phyloP scores from a whole-genome alignment of 2,329 filamentous ascomycete genomes.

The Calcarisporium arbuscula region DNA sequence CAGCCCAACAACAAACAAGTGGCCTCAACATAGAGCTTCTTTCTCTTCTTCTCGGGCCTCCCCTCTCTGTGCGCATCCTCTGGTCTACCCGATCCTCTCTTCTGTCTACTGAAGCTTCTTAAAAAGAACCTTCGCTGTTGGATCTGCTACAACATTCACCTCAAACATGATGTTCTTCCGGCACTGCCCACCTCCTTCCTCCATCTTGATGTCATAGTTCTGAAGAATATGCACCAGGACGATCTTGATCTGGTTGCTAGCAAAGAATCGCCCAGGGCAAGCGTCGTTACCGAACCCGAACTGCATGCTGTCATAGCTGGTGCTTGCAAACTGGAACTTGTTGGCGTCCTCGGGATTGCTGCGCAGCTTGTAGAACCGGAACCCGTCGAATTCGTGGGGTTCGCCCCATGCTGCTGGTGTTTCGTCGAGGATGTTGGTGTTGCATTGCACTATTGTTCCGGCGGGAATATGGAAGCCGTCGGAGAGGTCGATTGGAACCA shows the following conservation, averaged over 20 bases:
- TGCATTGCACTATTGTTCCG: conserved; percentile 30
- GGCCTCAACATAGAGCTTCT: too few relatives aligned
- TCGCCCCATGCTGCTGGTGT: conserved; percentile 11
- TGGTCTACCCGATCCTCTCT: too few relatives aligned
- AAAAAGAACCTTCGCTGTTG: too few relatives aligned
- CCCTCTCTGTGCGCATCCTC: too few relatives aligned
- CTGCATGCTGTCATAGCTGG: conserved; percentile 36
- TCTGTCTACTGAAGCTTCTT: too few relatives aligned
- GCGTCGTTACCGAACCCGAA: conserved; percentile 50
- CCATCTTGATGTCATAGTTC: conserved; percentile 41
- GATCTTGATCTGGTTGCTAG: conserved; percentile 45
- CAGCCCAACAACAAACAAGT: too few relatives aligned
- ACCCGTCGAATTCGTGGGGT: conserved; percentile 36
- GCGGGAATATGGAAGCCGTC: conserved; percentile 37
- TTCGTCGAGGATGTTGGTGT: conserved; percentile 1
- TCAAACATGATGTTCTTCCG: too few relatives aligned
- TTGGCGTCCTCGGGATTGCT: conserved; percentile 25
- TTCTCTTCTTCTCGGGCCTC: too few relatives aligned
- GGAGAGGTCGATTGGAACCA: conserved; percentile 37
- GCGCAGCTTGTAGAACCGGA: conserved; percentile 35
- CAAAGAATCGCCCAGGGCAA: conserved; percentile 47
- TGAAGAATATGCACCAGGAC: conserved; percentile 39
- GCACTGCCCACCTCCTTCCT: conserved; percentile 1
- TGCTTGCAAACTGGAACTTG: conserved; percentile 39
- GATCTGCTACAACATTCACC: too few relatives aligned